Base-by-base conservation (phyloP, 768 basidiomycete genomes). In the Suillus sp. region DNA sequence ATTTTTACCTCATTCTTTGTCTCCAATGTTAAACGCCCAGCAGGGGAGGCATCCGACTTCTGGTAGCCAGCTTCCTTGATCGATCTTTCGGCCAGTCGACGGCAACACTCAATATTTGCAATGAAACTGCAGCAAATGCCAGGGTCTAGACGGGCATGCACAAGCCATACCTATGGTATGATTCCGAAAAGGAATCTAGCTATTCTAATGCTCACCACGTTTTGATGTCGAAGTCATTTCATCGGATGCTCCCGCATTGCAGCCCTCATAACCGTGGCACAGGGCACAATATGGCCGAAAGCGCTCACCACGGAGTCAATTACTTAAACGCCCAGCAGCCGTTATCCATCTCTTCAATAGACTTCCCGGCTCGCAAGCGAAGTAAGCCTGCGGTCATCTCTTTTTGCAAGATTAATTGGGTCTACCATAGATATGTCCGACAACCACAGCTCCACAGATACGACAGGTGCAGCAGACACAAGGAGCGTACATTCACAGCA, bases 361-460 rank as follows among this genome's bases (percentile, higher is more conserved):
- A 22, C 22, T 53, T n/a, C 38, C 35, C 22, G 4, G 16, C 11
- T 38, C 22, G 35, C 10, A 25, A 18, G 34, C 7, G n/a, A 56
- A 25, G 35, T 56, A 56, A 2, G 16, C 16, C 38, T 18, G 25
- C 38, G 22, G 25, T 5, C 8, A 6, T 27, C 16, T 56, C 55
- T 56, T 38, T 38, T 25, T n/a, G 55, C 42, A 37, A 22, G 22
- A 25, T 22, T 59, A 22, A 40, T 37, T 13, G 22, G 37, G 37
- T 38, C 34, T 25, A 35, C 59, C 25, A 54, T 59, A 42, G 25
- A 50, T 34, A 18, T 40, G 38, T 53, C 56, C 75, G 4, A 69
- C 38, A 14, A 20, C 10, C 7, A 64, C 71, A 57, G 64, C 69
- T 51, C 63, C 64, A 59, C 63, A 61, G 45, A 65, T 63, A 43